Percentiles rank a stretch among this genome's conserved stretches.
Evolutionary conservation across 805 yeast genomes (phyloP).

Genomic region (Pichia kluyveri): DNA sequence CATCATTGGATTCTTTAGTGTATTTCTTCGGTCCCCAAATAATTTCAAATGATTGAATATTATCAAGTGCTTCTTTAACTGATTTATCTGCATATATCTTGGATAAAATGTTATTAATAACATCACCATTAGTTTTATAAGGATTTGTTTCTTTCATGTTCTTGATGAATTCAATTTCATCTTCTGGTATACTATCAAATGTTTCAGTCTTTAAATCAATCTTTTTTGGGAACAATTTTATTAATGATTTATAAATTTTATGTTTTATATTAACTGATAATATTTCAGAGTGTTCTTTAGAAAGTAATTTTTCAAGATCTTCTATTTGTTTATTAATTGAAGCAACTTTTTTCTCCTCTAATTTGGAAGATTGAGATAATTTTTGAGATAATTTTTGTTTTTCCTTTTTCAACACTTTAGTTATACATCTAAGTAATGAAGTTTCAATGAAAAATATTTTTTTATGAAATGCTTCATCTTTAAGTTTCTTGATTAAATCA

Average conservation of each 20-base stretch:
- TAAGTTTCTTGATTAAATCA: conserved; percentile 35
- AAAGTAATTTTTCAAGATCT: conserved; percentile 3
- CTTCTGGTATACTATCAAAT: background rate
- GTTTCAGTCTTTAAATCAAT: conserved; percentile 7
- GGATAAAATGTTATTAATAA: conserved; percentile 38
- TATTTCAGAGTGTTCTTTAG: background rate
- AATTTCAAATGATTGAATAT: conserved; percentile 4
- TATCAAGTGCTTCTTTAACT: conserved; percentile 3
- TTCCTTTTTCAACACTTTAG: conserved; percentile 26
- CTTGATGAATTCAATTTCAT: conserved; percentile 20
- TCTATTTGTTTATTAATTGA: background rate
- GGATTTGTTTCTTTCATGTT: conserved; percentile 27
- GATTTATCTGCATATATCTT: conserved; percentile 36
- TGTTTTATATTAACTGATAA: conserved; percentile 8
- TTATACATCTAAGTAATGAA: conserved; percentile 33
- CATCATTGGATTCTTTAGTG: conserved; percentile 9
- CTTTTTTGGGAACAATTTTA: conserved; percentile 7
- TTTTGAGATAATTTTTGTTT: conserved; percentile 2
- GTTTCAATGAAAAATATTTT: conserved; percentile 31
- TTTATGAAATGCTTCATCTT: conserved; percentile 35
- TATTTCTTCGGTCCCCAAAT: conserved; percentile 11
- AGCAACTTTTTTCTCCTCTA: background rate
- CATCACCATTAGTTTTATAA: conserved; percentile 32
- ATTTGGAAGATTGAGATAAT: background rate
- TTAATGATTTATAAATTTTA: conserved; percentile 15